phyloP scores from a whole-genome alignment of 495 filamentous ascomycete genomes.

The Darksidea phi region DNA sequence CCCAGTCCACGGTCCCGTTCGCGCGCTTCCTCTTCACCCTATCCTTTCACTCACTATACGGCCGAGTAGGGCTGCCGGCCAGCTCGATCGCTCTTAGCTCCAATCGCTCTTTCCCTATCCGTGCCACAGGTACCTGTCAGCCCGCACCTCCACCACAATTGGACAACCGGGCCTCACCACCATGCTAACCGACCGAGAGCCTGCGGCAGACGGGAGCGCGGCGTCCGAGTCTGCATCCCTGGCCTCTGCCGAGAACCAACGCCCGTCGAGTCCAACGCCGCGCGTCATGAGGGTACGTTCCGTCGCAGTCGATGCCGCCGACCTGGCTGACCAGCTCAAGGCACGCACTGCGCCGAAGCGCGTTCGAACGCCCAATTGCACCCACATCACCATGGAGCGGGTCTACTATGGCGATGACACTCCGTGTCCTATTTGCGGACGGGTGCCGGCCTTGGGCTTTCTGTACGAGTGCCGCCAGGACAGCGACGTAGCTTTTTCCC shows the following conservation, averaged over 20 bases:
- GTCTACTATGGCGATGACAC: constrained; percentile 45
- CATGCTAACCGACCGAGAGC: no score
- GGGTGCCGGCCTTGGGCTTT: constrained; percentile 56
- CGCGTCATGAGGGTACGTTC: constrained; percentile 29
- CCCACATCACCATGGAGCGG: constrained; percentile 60
- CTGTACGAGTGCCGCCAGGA: constrained; percentile 67
- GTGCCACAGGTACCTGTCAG: no score
- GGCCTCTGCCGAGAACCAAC: neutral
- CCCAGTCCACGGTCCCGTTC: no score
- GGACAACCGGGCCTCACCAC: no score
- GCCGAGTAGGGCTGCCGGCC: no score
- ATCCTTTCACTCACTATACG: no score
- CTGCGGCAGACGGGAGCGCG: no score
- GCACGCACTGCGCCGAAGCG: constrained; percentile 15
- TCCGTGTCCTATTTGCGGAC: constrained; percentile 54
- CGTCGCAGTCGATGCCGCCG: neutral
- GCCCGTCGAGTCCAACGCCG: neutral
- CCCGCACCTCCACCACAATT: no score
- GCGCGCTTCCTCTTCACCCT: no score
- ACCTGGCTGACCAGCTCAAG: constrained; percentile 19
- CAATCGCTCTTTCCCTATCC: no score
- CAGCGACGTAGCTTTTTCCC: constrained; percentile 17
- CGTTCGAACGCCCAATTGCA: constrained; percentile 48
- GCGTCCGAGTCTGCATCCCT: neutral
- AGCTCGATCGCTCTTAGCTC: no score